Base-by-base conservation (phyloP, 768 basidiomycete genomes). In the Leucocoprinus leucothites region DNA sequence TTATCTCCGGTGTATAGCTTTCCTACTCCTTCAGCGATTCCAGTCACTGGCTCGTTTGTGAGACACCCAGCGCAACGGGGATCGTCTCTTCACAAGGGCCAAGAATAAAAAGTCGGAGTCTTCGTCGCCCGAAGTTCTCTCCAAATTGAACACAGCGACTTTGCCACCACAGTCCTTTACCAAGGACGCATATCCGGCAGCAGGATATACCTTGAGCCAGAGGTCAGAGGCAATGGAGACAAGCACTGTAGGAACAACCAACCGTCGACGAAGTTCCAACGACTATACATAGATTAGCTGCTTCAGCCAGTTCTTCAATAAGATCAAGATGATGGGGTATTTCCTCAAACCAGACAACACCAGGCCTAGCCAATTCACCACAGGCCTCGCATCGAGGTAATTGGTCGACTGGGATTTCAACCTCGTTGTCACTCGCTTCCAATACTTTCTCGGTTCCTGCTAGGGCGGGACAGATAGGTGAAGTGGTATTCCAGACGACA, bases 341-440 rank as follows among this genome's bases (percentile, higher is more conserved):
- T 60, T 84, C 82, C 2, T 76, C 79, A 58, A 85, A 86, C 82
- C 82, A 84, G 1, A 84, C 80, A 3, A 84, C 80, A 3, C 75
- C 81, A 5, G 82, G 81, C 19, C 82, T 69, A 1, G 72, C 68
- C 13, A 84, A 69, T 9, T 65, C 63, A 4, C 69, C 68, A 57
- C 80, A 82, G 48, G 68, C 65, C 1, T 64, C 62, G 61, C 81
- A 82, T 9, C 71, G 67, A 2, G 80, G 81, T 43, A 84, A 65
- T 9, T 71, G 59, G 4, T 68, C 62, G 8, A 65, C 45, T 1
- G 74, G 69, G 31, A 82, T 75, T 5, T 72, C 61, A 3, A 71
- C 65, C 48, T 74, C 76, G 35, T 71, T 59, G 3, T 67, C 64
- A 14, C 63, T 64, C 2, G 63, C 61, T 51, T 75, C 72, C 16